phyloP scores from a whole-genome alignment of 192 early-diverging fungal species.

The Spizellomyces sp. region DNA sequence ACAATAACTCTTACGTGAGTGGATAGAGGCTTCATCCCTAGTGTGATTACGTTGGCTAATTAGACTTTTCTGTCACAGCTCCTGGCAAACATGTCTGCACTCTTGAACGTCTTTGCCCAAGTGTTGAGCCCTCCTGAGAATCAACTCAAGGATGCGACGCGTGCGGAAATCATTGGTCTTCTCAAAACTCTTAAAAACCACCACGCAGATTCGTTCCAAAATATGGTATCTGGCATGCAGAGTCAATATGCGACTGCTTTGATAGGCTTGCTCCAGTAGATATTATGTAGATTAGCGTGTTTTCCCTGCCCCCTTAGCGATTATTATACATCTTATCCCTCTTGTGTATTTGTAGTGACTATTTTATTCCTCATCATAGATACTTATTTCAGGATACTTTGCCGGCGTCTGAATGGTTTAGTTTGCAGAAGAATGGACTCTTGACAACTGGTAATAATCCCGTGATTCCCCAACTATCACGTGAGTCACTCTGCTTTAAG shows the following conservation, averaged over 20 bases:
- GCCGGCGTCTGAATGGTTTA: too few species aligned
- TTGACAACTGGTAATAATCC: too few species aligned
- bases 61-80: constrained; percentile 36
- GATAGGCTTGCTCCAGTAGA: too few species aligned
- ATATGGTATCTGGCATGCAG: constrained; percentile 24
- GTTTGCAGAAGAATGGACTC: too few species aligned
- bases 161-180: constrained; percentile 60
- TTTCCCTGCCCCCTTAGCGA: too few species aligned
- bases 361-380: too few species aligned
- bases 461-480: too few species aligned
- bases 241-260: constrained; percentile 8
- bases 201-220: constrained; percentile 40
- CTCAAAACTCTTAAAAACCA: constrained; percentile 56
- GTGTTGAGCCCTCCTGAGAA: constrained; percentile 58
- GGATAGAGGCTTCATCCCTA: neutral
- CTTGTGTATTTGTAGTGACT: too few species aligned
- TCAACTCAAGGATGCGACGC: constrained; percentile 59
- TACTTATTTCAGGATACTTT: too few species aligned
- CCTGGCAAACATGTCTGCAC: constrained; percentile 49
- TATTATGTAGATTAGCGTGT: too few species aligned
- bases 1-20: constrained; percentile 26
- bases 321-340: too few species aligned
- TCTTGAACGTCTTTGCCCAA: constrained; percentile 59
- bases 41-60: neutral
- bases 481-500: too few species aligned